phyloP scores from a whole-genome alignment of 257 asterid species.

The Nicotiana paniculata region DNA sequence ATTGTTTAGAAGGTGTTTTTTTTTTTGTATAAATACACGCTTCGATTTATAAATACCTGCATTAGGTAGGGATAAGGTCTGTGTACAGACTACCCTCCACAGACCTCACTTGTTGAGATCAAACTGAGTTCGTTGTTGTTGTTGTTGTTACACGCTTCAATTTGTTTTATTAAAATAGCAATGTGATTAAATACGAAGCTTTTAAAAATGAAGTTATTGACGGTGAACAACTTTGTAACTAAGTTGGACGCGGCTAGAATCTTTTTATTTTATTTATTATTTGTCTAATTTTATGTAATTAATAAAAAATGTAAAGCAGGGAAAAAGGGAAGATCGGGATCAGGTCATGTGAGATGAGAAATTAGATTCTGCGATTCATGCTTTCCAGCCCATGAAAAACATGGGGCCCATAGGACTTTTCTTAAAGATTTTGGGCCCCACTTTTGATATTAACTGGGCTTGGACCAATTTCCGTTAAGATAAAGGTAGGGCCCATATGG shows the following conservation, averaged over 20 bases:
- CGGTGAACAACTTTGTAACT: too few relatives aligned
- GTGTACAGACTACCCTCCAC: too few relatives aligned
- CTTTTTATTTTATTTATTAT: background rate
- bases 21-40: too few relatives aligned
- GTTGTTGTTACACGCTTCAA: too few relatives aligned
- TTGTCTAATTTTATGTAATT: background rate
- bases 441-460: background rate
- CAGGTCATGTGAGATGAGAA: background rate
- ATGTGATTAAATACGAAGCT: too few relatives aligned
- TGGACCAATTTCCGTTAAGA: background rate
- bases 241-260: background rate
- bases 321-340: background rate
- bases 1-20: too few relatives aligned
- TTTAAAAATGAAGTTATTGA: background rate
- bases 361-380: slow-evolving; percentile 12
- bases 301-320: background rate
- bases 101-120: too few relatives aligned
- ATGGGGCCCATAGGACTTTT: background rate
- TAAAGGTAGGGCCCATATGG: background rate
- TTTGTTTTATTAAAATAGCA: too few relatives aligned
- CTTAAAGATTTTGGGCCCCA: slow-evolving; percentile 9
- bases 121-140: too few relatives aligned
- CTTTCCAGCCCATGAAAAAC: slow-evolving; percentile 21
- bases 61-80: too few relatives aligned
- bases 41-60: too few relatives aligned